Base-by-base conservation (phyloP, 1,139 yeast genomes). In the Entelexis sorbosivorans region DNA sequence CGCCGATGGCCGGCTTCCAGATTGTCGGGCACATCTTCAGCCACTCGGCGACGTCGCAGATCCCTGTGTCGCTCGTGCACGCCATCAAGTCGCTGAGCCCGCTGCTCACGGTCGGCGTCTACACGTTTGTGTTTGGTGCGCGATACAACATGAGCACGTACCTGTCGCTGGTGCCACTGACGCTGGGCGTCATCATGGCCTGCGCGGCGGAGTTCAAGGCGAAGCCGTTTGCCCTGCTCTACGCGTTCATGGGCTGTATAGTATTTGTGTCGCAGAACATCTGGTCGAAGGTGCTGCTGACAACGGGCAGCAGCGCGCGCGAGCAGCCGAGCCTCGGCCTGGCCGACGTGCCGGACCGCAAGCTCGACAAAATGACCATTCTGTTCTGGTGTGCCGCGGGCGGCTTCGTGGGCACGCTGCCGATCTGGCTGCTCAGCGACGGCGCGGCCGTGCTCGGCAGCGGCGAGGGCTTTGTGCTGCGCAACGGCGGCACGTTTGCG, bases 1-100 rank as follows among this genome's bases (percentile, higher is more conserved):
- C 86, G 29, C 96, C 96, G 22, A 85, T 89, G 95, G 97, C 96
- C 3, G 70, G 81, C 53, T 89, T 89, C 68, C 97, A 89, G 69
- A 83, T 89, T 57, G 71, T 81, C 31, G 97, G 97, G 19, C 97
- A 89, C 66, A 78, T 88, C 55, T 78, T 94, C 13, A 79, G 94
- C 6, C 95, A 88, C 65, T 83, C 84, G 66, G 91, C 97, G 24
- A 87, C 96, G 1, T 77, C 88, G 2, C 68, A 82, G 56, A 84
- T 89, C 46, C 96, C 96, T 0, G 96, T 89, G 17, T 84, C 95
- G 5, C 69, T 89, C 58, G 96, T 89, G 28, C 96, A 88, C 66
- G 88, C 96, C 17, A 81, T 89, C 60, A 89, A 89, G 68, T 91
- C 96, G 1, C 72, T 88, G 44, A 82, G 95, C 44, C 97, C 97